These are phyloP conservation scores for Ogataea chonburiensis DNA, from an alignment of 805 yeast genomes.

Conservation along the genomic window DNA sequence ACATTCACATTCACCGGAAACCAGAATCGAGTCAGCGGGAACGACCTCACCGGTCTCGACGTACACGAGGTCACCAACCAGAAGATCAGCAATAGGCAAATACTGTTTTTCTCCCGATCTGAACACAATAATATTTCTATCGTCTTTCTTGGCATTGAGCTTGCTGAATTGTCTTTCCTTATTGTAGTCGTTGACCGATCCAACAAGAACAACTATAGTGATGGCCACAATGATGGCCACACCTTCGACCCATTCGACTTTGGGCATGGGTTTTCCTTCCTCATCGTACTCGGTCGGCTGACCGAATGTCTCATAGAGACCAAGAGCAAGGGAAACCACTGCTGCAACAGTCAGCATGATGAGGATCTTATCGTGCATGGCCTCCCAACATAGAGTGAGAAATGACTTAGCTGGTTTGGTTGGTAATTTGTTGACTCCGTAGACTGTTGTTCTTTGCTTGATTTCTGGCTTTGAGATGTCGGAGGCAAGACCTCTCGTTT, in stretches of 20 bases:
- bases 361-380: constrained; percentile 87
- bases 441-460: constrained; percentile 43
- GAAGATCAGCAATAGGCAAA: constrained; percentile 68
- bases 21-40: constrained; percentile 81
- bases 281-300: constrained; percentile 74
- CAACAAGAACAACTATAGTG: constrained; percentile 84
- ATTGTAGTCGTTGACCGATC: constrained; percentile 95
- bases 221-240: constrained; percentile 95
- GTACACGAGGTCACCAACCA: constrained; percentile 82
- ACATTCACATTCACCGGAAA: constrained; percentile 75
- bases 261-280: constrained; percentile 73
- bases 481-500: constrained; percentile 41
- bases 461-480: constrained; percentile 31
- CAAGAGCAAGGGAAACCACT: constrained; percentile 81
- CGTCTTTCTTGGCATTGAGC: constrained; percentile 84
- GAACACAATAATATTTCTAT: constrained; percentile 72
- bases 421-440: constrained; percentile 74
- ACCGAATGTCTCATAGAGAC: constrained; percentile 89
- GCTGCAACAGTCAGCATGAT: constrained; percentile 85
- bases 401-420: constrained; percentile 69
- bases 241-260: constrained; percentile 98
- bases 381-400: constrained; percentile 67
- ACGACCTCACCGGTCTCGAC: constrained; percentile 93
- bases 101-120: constrained; percentile 68
- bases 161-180: constrained; percentile 91